A percentile compares a stretch with the other conserved stretches of the same genome.
Evolutionary conservation across 2,329 filamentous ascomycete species (phyloP).

Genomic region (Xenosphaeropsis pyriputrescens): DNA sequence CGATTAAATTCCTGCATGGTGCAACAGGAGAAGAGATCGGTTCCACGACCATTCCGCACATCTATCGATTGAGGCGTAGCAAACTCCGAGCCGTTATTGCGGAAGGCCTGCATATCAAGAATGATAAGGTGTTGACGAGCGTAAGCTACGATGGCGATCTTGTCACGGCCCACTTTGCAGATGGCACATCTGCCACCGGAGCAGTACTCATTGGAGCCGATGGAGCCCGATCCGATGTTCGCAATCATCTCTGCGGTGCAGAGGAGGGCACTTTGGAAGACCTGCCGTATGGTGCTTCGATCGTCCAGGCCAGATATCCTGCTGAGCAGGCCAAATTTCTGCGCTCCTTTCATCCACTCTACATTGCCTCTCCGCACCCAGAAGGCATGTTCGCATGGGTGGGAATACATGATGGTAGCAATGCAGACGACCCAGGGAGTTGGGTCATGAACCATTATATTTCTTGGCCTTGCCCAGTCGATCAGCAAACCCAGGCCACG

Average conservation of each 20-base stretch:
- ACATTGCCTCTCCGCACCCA: conserved; percentile 26
- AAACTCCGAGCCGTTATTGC: conserved; percentile 21
- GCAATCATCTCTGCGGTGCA: conserved; percentile 16
- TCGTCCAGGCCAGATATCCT: conserved; percentile 25
- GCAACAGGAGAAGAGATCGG: conserved; percentile 15
- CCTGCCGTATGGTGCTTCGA: conserved; percentile 28
- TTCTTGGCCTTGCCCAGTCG: conserved; percentile 23
- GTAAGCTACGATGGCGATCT: conserved; percentile 15
- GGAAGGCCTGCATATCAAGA: conserved; percentile 20
- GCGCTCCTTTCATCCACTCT: conserved; percentile 27
- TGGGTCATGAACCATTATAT: conserved; percentile 33
- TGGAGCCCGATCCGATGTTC: conserved; percentile 16
- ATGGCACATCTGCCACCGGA: conserved; percentile 15
- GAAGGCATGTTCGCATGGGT: conserved; percentile 28
- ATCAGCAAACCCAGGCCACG: conserved; percentile 25
- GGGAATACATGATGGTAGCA: conserved; percentile 24
- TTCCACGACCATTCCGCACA: conserved; percentile 13
- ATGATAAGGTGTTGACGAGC: conserved; percentile 21
- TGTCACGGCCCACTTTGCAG: conserved; percentile 18
- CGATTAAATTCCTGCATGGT: conserved; percentile 19
- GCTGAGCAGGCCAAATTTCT: conserved; percentile 26
- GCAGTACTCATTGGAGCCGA: conserved; percentile 20
- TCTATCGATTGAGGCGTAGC: conserved; percentile 19
- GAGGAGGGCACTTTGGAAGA: conserved; percentile 17
- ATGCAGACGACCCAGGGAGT: conserved; percentile 20